Evolutionary conservation across 2,329 filamentous ascomycete species (phyloP).

Genomic region (Aspergillus ustus): DNA sequence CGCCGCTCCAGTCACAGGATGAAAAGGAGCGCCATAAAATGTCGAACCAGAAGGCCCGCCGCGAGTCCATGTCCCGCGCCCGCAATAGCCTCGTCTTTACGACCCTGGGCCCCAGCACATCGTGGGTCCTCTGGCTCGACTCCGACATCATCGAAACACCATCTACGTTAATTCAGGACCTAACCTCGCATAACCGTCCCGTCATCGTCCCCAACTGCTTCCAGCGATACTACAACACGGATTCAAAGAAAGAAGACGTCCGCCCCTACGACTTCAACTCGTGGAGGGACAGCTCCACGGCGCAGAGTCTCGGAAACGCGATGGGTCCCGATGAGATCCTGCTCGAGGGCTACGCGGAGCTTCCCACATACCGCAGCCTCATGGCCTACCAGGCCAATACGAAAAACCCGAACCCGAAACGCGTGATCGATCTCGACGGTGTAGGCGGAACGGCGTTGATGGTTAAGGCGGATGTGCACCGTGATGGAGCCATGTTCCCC

Average conservation of each 20-base stretch:
- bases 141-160: slow-evolving; percentile 90
- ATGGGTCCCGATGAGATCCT: slow-evolving; percentile 94
- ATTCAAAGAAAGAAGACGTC: slow-evolving; percentile 71
- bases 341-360: slow-evolving; percentile 88
- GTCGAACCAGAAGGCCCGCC: slow-evolving; percentile 81
- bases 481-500: slow-evolving; percentile 98
- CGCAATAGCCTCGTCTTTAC: slow-evolving; percentile 95
- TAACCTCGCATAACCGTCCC: slow-evolving; percentile 84
- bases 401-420: slow-evolving; percentile 59
- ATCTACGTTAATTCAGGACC: slow-evolving; percentile 82
- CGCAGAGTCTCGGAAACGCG: slow-evolving; percentile 72
- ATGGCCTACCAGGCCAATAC: slow-evolving; percentile 79
- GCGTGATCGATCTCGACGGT: slow-evolving; percentile 80
- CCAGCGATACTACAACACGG: slow-evolving; percentile 79
- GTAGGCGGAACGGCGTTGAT: slow-evolving; percentile 91
- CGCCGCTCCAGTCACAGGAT: slow-evolving; percentile 76
- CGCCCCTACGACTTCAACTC: slow-evolving; percentile 97
- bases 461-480: slow-evolving; percentile 95
- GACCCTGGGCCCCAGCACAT: slow-evolving; percentile 85
- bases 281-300: slow-evolving; percentile 88
- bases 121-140: slow-evolving; percentile 97
- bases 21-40: slow-evolving; percentile 92
- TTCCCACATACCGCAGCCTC: slow-evolving; percentile 87
- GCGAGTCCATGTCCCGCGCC: slow-evolving; percentile 89
- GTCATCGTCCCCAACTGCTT: slow-evolving; percentile 95